These are phyloP conservation scores for Aureobasidium namibiae DNA, from an alignment of 2,329 filamentous ascomycete genomes.

Conservation along the genomic window DNA sequence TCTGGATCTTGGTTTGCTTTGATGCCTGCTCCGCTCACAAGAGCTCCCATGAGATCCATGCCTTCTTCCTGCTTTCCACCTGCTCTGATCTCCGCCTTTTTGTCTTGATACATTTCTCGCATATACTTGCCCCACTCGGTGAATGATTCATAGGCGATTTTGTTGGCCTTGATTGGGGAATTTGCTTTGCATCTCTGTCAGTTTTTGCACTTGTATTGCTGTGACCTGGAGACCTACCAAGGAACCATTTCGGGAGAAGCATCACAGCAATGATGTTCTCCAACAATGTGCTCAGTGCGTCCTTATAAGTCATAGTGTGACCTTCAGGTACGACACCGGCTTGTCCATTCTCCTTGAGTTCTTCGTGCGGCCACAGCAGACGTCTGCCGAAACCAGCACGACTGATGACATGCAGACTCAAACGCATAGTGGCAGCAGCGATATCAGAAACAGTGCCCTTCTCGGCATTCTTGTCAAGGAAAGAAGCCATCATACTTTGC, in stretches of 20 bases:
- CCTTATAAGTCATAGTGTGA: slow-evolving; percentile 57
- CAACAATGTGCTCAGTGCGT: slow-evolving; percentile 53
- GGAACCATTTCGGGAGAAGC: slow-evolving; percentile 49
- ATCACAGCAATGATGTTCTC: slow-evolving; percentile 57
- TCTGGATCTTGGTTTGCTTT: slow-evolving; percentile 26
- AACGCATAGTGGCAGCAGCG: slow-evolving; percentile 58
- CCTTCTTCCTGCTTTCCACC: slow-evolving; percentile 33
- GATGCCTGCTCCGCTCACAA: slow-evolving; percentile 41
- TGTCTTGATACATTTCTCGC: slow-evolving; percentile 58
- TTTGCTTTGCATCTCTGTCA: slow-evolving; percentile 15
- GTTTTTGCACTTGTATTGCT: neutral
- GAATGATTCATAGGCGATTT: slow-evolving; percentile 46
- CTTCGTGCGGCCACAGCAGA: slow-evolving; percentile 52
- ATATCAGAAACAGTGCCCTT: slow-evolving; percentile 45
- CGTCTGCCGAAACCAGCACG: slow-evolving; percentile 62
- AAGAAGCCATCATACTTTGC: slow-evolving; percentile 50
- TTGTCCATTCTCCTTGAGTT: slow-evolving; percentile 20
- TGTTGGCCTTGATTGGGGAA: slow-evolving; percentile 47
- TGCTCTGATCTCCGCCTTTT: slow-evolving; percentile 40
- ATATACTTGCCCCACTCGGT: slow-evolving; percentile 62
- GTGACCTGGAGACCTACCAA: slow-evolving; percentile 31
- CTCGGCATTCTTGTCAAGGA: slow-evolving; percentile 40
- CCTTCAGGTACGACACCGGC: slow-evolving; percentile 33
- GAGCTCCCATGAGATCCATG: slow-evolving; percentile 49
- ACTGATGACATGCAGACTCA: slow-evolving; percentile 53